Evolutionary conservation across 202 grass and related monocot species (phyloP).

Genomic region (Hordeum pubiflorum): DNA sequence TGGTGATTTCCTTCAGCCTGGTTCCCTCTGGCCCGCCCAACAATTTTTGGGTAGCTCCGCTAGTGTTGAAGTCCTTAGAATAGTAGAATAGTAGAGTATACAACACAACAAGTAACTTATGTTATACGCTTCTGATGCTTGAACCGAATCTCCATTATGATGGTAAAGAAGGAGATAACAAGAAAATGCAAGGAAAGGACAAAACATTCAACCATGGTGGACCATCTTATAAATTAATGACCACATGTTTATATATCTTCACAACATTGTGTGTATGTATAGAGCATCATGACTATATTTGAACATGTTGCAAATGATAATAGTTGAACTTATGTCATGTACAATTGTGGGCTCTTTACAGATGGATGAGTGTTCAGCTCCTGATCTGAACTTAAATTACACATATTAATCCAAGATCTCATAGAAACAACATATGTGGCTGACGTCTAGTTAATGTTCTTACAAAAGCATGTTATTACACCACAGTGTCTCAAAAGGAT

Average conservation of each 20-base stretch:
- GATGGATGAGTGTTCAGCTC: background rate
- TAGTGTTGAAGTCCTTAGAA: background rate
- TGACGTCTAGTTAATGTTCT: too few relatives aligned
- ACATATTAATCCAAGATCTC: background rate
- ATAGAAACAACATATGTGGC: too few relatives aligned
- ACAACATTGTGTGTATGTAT: background rate
- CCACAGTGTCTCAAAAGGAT: background rate
- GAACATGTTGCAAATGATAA: background rate
- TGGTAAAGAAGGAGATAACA: background rate
- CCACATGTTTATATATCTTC: background rate
- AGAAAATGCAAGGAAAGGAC: background rate
- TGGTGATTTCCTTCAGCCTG: too few relatives aligned
- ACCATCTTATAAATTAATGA: background rate
- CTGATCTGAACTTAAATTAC: background rate
- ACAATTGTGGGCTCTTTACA: background rate
- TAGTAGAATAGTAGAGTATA: background rate
- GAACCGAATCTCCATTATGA: background rate
- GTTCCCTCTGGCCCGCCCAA: too few relatives aligned
- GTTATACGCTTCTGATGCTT: background rate
- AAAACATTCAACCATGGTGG: background rate
- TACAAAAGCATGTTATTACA: background rate
- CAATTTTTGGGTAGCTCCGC: too few relatives aligned
- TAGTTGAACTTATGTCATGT: background rate
- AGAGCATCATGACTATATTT: background rate
- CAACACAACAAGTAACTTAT: background rate